Evolutionary conservation across 2,329 filamentous ascomycete species (phyloP), one percentile per base, ranked within the genome.

Genomic region (Paraphoma chrysanthemicola): DNA sequence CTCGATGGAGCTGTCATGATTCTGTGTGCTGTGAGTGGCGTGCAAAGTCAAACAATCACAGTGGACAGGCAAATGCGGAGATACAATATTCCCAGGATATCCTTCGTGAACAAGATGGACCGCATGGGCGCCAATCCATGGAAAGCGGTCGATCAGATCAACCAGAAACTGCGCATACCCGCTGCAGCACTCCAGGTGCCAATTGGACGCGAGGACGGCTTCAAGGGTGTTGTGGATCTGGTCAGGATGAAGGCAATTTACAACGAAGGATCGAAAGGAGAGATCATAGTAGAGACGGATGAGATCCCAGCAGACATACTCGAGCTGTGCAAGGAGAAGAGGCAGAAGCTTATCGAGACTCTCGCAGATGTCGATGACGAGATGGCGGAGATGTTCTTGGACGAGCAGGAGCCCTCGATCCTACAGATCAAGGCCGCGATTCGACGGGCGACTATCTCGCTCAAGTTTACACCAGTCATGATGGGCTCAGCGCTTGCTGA

Each of bases 41-140:
- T 99, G 33, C 95, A 99, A 80, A 94, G 90, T 74, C 95, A 99
- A 81, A 99, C 95, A 17, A 97, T 97, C 69, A 99, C 95, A 1
- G 95, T 99, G 63, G 93, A 99, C 78, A 87, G 95, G 68, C 95
- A 99, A 82, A 99, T 99, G 95, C 92, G 93, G 82, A 89, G 95
- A 67, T 99, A 99, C 84, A 94, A 98, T 74, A 89, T 99, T 61
- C 95, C 95, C 59, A 87, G 95, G 69, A 89, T 99, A 77, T 96
- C 91, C 52, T 99, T 99, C 73, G 88, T 99, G 76, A 99, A 99
- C 83, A 99, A 99, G 85, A 98, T 99, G 94, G 95, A 99, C 75
- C 90, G 95, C 64, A 97, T 97, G 90, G 95, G 95, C 57, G 92
- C 95, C 63, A 98, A 99, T 76, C 95, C 95, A 8, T 99, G 93